Percentiles rank a stretch among this genome's conserved stretches.
Evolutionary conservation across 768 basidiomycete species (phyloP).

Genomic region (Phylloporus sp.): DNA sequence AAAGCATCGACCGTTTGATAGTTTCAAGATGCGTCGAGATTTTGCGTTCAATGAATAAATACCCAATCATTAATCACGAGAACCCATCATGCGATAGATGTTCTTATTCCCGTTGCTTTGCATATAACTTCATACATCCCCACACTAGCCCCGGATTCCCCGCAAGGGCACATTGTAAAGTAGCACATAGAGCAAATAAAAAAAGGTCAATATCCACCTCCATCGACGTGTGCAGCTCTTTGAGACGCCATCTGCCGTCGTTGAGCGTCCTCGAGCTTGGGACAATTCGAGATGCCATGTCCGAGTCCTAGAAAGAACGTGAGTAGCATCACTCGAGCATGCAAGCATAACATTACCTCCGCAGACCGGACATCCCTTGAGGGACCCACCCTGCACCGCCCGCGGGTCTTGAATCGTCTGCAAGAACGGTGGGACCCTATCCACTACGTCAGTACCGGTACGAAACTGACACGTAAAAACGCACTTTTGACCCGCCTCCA

Average conservation of each 20-base stretch:
- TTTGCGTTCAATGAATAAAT: constrained; percentile 31
- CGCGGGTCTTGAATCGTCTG: constrained; percentile 88
- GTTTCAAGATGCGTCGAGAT: constrained; percentile 26
- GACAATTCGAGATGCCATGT: constrained; percentile 91
- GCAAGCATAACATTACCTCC: constrained; percentile 58
- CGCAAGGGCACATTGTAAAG: constrained; percentile 5
- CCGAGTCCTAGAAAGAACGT: constrained; percentile 63
- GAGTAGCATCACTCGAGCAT: not conserved
- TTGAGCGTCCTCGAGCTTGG: constrained; percentile 93
- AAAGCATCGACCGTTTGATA: constrained; percentile 16
- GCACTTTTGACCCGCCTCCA: constrained; percentile 97
- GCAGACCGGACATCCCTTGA: constrained; percentile 93
- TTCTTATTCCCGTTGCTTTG: not conserved
- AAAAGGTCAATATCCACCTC: constrained; percentile 32
- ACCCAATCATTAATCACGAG: not conserved
- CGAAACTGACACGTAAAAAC: constrained; percentile 22
- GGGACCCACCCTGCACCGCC: constrained; percentile 66
- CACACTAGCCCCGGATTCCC: not conserved
- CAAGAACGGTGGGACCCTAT: constrained; percentile 91
- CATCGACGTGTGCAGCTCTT: constrained; percentile 62
- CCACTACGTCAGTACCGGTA: not conserved
- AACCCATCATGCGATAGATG: not conserved
- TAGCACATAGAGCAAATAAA: not conserved
- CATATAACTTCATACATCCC: constrained; percentile 7
- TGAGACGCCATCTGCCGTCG: constrained; percentile 89